Conservation (phyloP, 495 filamentous ascomycete species). For the Tuber borchii region DNA sequence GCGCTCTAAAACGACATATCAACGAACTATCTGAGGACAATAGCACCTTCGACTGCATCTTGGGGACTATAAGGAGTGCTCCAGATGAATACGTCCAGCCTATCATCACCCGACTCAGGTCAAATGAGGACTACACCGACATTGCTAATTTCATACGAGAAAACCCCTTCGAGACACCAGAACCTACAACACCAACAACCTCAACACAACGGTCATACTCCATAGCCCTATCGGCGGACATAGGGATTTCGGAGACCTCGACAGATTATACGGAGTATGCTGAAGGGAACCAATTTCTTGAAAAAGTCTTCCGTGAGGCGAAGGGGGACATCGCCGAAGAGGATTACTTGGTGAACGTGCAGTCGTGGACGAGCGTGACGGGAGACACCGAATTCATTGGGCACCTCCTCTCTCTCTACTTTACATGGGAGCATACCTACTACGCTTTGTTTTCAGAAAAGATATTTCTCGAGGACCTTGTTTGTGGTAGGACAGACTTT, state of each 20-base stretch:
- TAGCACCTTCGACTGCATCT: slow-evolving; percentile 31
- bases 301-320: neutral
- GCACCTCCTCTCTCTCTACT: slow-evolving; percentile 62
- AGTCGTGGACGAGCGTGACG: slow-evolving; percentile 57
- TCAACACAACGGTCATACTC: neutral
- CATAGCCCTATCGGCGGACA: neutral
- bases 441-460: slow-evolving; percentile 63
- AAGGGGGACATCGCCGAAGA: neutral
- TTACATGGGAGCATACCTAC: slow-evolving; percentile 71
- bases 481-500: slow-evolving; percentile 51
- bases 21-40: slow-evolving; percentile 32
- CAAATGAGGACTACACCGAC: slow-evolving; percentile 26
- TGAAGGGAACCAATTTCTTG: neutral
- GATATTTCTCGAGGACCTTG: slow-evolving; percentile 62
- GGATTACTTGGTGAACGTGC: slow-evolving; percentile 4
- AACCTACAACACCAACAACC: neutral
- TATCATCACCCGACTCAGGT: slow-evolving; percentile 27
- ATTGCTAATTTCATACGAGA: slow-evolving; percentile 34
- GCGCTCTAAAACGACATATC: slow-evolving; percentile 32
- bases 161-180: slow-evolving; percentile 11
- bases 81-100: slow-evolving; percentile 29
- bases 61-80: slow-evolving; percentile 25
- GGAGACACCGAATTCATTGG: slow-evolving; percentile 52
- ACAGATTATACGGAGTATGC: neutral
- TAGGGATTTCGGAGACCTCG: neutral